Evolutionary conservation across 2,329 filamentous ascomycete species (phyloP), one percentile per base, ranked within the genome.

Genomic region (Talaromyces sp.): DNA sequence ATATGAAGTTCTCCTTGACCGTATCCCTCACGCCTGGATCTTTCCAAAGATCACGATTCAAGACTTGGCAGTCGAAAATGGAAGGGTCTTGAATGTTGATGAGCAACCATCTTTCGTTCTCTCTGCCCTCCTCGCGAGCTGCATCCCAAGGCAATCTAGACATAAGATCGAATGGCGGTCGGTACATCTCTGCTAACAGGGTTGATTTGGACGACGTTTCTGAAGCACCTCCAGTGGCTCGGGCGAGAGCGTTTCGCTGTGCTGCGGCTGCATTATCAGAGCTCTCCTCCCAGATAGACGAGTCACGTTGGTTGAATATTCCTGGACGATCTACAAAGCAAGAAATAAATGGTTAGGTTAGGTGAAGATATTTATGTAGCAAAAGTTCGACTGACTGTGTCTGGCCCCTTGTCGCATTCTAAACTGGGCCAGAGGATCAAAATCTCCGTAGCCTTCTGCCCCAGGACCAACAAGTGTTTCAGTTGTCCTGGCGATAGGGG

Each of bases 31-130:
- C 87, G 2, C 88, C 85, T 19, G 86, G 78, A 70, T 97, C 90
- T 79, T 97, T 97, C 95, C 95, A 99, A 62, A 98, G 88, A 75
- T 99, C 95, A 52, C 95, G 87, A 75, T 99, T 99, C 19, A 99
- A 82, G 2, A 91, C 86, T 76, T 99, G 95, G 77, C 95, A 99
- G 77, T 95, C 91, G 77, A 99, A 99, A 72, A 97, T 89, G 41
- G 91, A 91, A 69, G 91, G 87, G 74, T 99, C 93, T 78, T 99
- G 95, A 17, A 99, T 88, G 75, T 99, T 98, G 68, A 97, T 92
- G 70, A 99, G 79, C 57, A 99, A 86, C 95, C 95, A 99, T 77
- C 96, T 97, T 82, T 92, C 89, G 33, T 89, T 85, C 54, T 93
- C 90, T 75, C 95, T 96, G 67, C 94, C 95, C 71, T 93, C 84